A percentile compares a stretch with the other conserved stretches of the same genome.
These are phyloP conservation scores for Volvariella volvacea DNA, from an alignment of 1,284 basidiomycete species.

Conservation along the genomic window DNA sequence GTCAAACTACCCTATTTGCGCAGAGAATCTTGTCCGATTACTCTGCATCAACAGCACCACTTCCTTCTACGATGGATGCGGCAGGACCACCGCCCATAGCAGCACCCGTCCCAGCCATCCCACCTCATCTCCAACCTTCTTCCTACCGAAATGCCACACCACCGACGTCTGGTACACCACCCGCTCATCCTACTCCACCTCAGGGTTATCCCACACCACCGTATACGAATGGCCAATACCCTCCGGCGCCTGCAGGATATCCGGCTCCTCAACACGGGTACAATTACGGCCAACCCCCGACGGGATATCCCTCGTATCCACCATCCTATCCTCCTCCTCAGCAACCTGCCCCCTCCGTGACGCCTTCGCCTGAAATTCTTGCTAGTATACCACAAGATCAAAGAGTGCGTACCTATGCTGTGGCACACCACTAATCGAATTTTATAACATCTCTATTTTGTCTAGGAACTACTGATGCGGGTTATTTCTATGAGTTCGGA, in stretches of 20 bases:
- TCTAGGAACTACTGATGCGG: constrained; percentile 57
- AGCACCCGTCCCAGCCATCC: constrained; percentile 29
- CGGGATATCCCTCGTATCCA: constrained; percentile 3
- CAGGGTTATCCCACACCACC: constrained; percentile 11
- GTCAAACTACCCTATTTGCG: not conserved
- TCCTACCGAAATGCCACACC: constrained; percentile 41
- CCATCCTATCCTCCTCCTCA: constrained; percentile 16
- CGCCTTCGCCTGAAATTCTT: constrained; percentile 39
- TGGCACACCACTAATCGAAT: too few relatives aligned
- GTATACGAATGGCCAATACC: constrained; percentile 15
- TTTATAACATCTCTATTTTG: constrained; percentile 2
- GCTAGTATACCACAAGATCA: constrained; percentile 63
- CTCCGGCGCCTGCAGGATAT: constrained; percentile 16
- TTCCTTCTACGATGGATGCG: constrained; percentile 18
- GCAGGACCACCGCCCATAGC: constrained; percentile 15
- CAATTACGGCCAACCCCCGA: constrained; percentile 11
- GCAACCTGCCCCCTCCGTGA: constrained; percentile 17
- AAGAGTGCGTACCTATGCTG: constrained; percentile 35
- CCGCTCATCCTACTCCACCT: constrained; percentile 22
- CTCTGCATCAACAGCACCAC: constrained; percentile 9
- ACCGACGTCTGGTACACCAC: constrained; percentile 20
- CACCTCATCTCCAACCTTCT: constrained; percentile 37
- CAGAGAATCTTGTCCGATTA: constrained; percentile 41
- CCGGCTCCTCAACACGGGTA: constrained; percentile 10
- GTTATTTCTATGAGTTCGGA: constrained; percentile 67